Evolutionary conservation across 192 early-diverging fungal genomes (phyloP).

Genomic region (Spizellomyces punctatus): DNA sequence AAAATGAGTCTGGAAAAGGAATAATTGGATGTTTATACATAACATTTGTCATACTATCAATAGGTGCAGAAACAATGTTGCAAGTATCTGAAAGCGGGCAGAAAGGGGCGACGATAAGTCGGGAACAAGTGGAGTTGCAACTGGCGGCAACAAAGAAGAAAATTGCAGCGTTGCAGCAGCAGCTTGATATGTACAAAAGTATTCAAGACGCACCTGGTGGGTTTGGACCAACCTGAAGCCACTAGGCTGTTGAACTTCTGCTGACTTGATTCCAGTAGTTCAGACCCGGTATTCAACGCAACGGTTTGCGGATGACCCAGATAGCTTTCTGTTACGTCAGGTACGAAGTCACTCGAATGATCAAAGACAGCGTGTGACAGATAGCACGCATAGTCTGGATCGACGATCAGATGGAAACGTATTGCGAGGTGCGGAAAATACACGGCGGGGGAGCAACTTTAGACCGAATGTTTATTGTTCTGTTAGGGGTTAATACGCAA

Average conservation of each 20-base stretch:
- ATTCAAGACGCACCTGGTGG: slow-evolving; percentile 16
- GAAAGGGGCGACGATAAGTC: slow-evolving; percentile 26
- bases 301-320: slow-evolving; percentile 12
- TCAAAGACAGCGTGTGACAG: no score
- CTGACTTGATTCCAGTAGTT: background rate
- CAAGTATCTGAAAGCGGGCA: slow-evolving; percentile 24
- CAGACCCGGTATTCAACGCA: slow-evolving; percentile 14
- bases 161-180: slow-evolving; percentile 27
- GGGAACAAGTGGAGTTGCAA: slow-evolving; percentile 32
- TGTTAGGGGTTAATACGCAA: background rate
- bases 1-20: background rate
- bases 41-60: background rate
- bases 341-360: background rate
- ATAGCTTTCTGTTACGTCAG: slow-evolving; percentile 1
- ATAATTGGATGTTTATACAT: background rate
- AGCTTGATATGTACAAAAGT: slow-evolving; percentile 34
- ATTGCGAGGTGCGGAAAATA: background rate
- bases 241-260: background rate
- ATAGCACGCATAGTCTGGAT: no score
- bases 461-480: no score
- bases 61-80: slow-evolving; percentile 35
- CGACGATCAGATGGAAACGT: background rate
- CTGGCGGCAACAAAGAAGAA: slow-evolving; percentile 24
- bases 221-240: background rate
- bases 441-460: no score